Evolutionary conservation across 306 rosid genomes (phyloP).

Genomic region (Prunus kanzakura): DNA sequence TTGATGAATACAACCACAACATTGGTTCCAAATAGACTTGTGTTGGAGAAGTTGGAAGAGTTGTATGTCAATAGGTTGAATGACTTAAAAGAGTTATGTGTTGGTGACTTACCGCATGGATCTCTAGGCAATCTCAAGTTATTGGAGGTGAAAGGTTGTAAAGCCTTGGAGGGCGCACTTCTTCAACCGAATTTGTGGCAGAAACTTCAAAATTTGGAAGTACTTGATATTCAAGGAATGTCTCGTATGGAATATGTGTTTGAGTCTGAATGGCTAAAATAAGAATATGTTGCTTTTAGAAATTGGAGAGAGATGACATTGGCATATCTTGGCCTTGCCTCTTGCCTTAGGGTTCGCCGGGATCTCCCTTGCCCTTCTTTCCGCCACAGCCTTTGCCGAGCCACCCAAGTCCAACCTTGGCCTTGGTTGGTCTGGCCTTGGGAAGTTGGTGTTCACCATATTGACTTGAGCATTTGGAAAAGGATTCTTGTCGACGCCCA

Average conservation of each 20-base stretch:
- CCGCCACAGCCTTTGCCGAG: too few species aligned
- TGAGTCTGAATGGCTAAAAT: neutral
- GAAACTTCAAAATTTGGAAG: too few species aligned
- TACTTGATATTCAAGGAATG: too few species aligned
- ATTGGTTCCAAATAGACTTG: neutral
- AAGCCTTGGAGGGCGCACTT: neutral
- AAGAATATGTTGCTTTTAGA: neutral
- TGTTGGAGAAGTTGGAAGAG: neutral
- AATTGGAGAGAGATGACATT: neutral
- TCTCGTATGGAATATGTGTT: too few species aligned
- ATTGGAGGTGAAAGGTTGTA: neutral
- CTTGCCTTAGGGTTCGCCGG: too few species aligned
- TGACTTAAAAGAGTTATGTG: neutral
- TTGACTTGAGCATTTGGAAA: too few species aligned
- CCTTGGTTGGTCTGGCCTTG: too few species aligned
- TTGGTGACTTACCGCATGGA: neutral
- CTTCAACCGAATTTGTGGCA: neutral
- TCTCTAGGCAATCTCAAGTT: constrained; percentile 9
- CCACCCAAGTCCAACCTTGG: too few species aligned
- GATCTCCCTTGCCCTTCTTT: too few species aligned
- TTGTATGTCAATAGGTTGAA: neutral
- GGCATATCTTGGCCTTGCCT: neutral
- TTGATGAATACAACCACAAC: neutral
- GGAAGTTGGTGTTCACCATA: too few species aligned
- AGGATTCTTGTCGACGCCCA: too few species aligned